phyloP scores from a whole-genome alignment of 331 rosid species.

The Erythrophleum ivorense region DNA sequence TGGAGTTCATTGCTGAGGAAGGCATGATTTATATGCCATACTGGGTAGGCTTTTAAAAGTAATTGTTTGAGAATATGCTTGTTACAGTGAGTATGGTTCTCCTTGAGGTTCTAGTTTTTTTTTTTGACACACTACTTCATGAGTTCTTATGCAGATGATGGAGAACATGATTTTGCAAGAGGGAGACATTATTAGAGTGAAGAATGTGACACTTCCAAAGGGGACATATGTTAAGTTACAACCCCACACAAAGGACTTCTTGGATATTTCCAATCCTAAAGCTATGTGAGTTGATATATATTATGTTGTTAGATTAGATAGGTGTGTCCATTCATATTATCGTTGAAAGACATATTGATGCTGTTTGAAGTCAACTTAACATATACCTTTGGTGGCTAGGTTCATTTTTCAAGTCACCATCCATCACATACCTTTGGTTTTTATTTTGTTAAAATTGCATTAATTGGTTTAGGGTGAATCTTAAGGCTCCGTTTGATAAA shows the following conservation, averaged over 20 bases:
- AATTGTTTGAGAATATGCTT: slow-evolving; percentile 30
- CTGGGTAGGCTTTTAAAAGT: slow-evolving; percentile 71
- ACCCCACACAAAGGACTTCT: slow-evolving; percentile 94
- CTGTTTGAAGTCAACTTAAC: slow-evolving; percentile 13
- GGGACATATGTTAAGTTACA: slow-evolving; percentile 96
- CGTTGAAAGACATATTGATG: not conserved
- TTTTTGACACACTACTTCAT: slow-evolving; percentile 23
- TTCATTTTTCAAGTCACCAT: slow-evolving; percentile 12
- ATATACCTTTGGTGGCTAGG: not conserved
- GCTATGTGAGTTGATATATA: slow-evolving; percentile 81
- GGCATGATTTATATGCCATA: slow-evolving; percentile 99
- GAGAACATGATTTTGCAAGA: slow-evolving; percentile 96
- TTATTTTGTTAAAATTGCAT: not conserved
- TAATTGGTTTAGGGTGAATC: not conserved
- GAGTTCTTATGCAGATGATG: slow-evolving; percentile 73
- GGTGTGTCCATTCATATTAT: slow-evolving; percentile 12
- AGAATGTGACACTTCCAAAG: slow-evolving; percentile 93
- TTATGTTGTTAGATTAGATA: slow-evolving; percentile 20
- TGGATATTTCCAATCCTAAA: slow-evolving; percentile 98
- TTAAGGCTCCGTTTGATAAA: not conserved
- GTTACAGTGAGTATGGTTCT: slow-evolving; percentile 23
- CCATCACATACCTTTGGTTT: slow-evolving; percentile 8
- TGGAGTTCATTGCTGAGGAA: slow-evolving; percentile 98
- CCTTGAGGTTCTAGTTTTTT: slow-evolving; percentile 5
- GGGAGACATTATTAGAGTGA: slow-evolving; percentile 81